Percentiles rank a stretch among this genome's conserved stretches.
phyloP scores from a whole-genome alignment of 108 stramenopile species.

The Stephanodiscus minutulus region DNA sequence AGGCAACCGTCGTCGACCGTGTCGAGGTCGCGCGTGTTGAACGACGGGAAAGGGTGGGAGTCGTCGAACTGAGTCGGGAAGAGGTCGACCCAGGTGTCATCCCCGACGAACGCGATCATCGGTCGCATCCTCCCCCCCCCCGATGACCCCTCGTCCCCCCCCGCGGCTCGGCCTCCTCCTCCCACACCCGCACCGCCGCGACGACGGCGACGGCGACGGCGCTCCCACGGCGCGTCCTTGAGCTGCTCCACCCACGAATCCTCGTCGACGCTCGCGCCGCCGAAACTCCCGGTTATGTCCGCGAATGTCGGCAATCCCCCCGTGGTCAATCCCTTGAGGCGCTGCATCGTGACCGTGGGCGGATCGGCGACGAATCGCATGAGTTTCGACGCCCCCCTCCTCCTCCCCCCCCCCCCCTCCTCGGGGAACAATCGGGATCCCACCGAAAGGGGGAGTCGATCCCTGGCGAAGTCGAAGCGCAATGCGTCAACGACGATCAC shows the following conservation, averaged over 20 bases:
- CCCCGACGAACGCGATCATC: constrained; percentile 90
- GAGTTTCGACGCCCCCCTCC: constrained; percentile 56
- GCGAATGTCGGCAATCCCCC: constrained; percentile 97
- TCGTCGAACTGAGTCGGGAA: constrained; percentile 91
- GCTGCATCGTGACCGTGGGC: constrained; percentile 99
- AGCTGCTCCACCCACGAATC: constrained; percentile 86
- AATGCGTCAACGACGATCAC: constrained; percentile 95
- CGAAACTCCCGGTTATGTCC: constrained; percentile 79
- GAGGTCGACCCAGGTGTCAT: constrained; percentile 96
- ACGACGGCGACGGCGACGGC: constrained; percentile 6
- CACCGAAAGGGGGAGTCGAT: constrained; percentile 73
- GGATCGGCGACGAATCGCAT: constrained; percentile 96
- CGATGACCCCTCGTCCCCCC: neutral
- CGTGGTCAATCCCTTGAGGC: constrained; percentile 95
- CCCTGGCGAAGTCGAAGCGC: constrained; percentile 92
- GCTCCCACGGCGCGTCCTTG: constrained; percentile 17
- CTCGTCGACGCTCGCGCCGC: constrained; percentile 80
- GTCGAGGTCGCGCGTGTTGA: constrained; percentile 97
- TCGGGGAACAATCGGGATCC: constrained; percentile 56
- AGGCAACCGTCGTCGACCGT: constrained; percentile 97
- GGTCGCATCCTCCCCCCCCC: constrained; percentile 18
- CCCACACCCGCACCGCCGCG: neutral
- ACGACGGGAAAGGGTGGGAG: constrained; percentile 89
- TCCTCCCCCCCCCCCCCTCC: constrained; percentile 15
- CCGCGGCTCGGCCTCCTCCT: constrained; percentile 1